phyloP scores from a whole-genome alignment of 2,329 filamentous ascomycete genomes.

The Fusarium newnesense region DNA sequence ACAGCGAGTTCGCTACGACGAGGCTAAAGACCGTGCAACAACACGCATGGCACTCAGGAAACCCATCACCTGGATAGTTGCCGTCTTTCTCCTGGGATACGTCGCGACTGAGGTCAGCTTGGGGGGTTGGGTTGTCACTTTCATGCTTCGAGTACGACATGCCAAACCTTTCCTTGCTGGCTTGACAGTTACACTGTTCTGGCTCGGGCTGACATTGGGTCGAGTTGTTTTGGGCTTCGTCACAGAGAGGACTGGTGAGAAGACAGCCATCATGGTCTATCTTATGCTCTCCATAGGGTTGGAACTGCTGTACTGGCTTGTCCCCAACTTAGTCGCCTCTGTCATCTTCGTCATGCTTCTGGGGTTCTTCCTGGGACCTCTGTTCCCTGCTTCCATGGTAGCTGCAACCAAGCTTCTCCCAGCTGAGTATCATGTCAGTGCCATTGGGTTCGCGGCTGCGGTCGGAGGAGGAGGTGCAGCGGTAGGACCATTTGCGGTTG shows the following conservation, averaged over 20 bases:
- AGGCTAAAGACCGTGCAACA: slow-evolving; percentile 56
- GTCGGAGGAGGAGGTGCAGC: slow-evolving; percentile 80
- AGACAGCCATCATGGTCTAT: slow-evolving; percentile 71
- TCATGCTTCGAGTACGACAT: slow-evolving; percentile 83
- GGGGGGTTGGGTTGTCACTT: slow-evolving; percentile 83
- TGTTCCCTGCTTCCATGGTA: slow-evolving; percentile 81
- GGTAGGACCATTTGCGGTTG: slow-evolving; percentile 72
- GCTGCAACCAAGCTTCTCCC: slow-evolving; percentile 80
- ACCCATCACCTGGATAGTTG: slow-evolving; percentile 75
- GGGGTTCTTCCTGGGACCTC: slow-evolving; percentile 82
- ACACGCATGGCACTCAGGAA: slow-evolving; percentile 57
- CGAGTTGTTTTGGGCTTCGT: slow-evolving; percentile 79
- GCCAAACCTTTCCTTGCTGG: slow-evolving; percentile 77
- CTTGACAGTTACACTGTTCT: slow-evolving; percentile 82
- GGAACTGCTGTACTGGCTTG: slow-evolving; percentile 82
- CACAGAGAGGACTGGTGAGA: slow-evolving; percentile 79
- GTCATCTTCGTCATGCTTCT: slow-evolving; percentile 76
- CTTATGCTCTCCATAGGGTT: slow-evolving; percentile 70
- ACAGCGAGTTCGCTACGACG: slow-evolving; percentile 43
- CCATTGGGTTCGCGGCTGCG: slow-evolving; percentile 82
- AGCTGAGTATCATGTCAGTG: slow-evolving; percentile 77
- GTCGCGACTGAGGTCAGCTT: slow-evolving; percentile 81
- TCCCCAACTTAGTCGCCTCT: slow-evolving; percentile 79
- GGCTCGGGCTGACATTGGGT: slow-evolving; percentile 83
- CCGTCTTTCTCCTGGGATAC: slow-evolving; percentile 80